phyloP scores from a whole-genome alignment of 2,329 filamentous ascomycete genomes.

The Calonectria leucothoes region DNA sequence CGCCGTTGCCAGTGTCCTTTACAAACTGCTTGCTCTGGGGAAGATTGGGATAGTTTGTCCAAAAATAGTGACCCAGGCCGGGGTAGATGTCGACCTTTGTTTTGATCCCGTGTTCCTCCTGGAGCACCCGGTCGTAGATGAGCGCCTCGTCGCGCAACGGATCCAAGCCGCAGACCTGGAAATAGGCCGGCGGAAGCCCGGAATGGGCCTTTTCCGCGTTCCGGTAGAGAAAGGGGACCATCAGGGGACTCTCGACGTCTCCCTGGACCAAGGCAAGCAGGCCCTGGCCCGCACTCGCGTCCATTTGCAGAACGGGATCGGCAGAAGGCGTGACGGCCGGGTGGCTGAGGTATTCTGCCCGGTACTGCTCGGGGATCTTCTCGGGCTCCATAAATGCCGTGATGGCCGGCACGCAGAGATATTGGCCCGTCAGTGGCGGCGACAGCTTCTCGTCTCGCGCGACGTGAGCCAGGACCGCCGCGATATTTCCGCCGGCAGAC shows the following conservation, averaged over 20 bases:
- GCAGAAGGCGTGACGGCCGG: not conserved
- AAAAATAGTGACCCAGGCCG: slow-evolving; percentile 1
- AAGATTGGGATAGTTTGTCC: not conserved
- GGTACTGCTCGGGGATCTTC: not conserved
- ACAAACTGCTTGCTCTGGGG: not conserved
- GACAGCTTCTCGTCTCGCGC: not conserved
- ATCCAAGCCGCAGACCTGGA: slow-evolving; percentile 22
- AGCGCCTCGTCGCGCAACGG: slow-evolving; percentile 22
- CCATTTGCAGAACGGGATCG: not conserved
- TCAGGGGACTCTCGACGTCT: not conserved
- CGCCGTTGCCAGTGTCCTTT: not conserved
- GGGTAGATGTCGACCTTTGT: slow-evolving; percentile 16
- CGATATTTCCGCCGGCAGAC: not conserved
- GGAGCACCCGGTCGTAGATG: slow-evolving; percentile 22
- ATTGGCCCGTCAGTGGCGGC: not conserved
- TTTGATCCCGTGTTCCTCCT: not conserved
- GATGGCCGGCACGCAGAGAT: not conserved
- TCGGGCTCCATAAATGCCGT: not conserved
- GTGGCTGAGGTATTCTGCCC: not conserved
- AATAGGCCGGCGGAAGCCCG: slow-evolving; percentile 12
- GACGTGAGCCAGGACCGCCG: not conserved
- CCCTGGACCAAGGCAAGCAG: not conserved
- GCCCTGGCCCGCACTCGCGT: not conserved
- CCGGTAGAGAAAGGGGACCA: not conserved
- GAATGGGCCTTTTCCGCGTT: not conserved